Conservation (phyloP, 169 alveolate species). For the Babesia ovis region DNA sequence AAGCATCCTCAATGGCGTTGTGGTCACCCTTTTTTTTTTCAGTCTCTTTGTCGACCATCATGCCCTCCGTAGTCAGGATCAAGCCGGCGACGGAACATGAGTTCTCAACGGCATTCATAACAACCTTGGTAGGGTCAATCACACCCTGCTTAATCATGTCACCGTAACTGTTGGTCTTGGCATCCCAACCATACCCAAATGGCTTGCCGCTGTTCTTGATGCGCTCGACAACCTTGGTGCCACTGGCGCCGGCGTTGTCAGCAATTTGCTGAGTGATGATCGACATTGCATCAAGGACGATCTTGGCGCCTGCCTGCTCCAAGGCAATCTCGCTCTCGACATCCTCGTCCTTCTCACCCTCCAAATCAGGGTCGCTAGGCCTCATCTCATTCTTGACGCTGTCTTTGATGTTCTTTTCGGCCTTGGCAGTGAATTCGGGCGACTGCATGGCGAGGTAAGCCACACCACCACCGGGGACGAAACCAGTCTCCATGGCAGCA, state of each 20-base stretch:
- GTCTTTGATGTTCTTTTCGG: conserved; percentile 72
- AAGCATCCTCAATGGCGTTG: conserved; percentile 32
- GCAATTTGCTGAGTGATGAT: conserved; percentile 84
- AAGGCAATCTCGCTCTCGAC: conserved; percentile 84
- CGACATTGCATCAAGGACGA: conserved; percentile 82
- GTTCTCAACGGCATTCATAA: conserved; percentile 83
- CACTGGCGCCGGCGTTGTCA: conserved; percentile 82
- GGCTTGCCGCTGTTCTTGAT: conserved; percentile 80
- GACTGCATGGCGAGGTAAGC: conserved; percentile 81
- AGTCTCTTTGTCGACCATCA: conserved; percentile 87
- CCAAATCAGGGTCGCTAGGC: conserved; percentile 34
- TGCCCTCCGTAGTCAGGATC: conserved; percentile 87
- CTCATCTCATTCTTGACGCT: conserved; percentile 67
- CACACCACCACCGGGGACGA: conserved; percentile 91
- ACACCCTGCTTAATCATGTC: conserved; percentile 88
- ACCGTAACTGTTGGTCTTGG: conserved; percentile 82
- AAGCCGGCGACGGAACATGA: conserved; percentile 86
- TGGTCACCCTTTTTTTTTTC: conserved; percentile 66
- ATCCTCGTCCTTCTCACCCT: conserved; percentile 69
- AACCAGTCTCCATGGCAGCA: conserved; percentile 87
- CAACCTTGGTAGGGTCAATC: conserved; percentile 87
- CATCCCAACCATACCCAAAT: conserved; percentile 87
- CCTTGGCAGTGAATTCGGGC: conserved; percentile 71
- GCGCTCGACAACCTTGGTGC: conserved; percentile 81
- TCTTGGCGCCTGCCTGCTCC: conserved; percentile 85